Base-by-base conservation (phyloP, 371 early-diverging fungal genomes). In the Rhizomucor pusillus region DNA sequence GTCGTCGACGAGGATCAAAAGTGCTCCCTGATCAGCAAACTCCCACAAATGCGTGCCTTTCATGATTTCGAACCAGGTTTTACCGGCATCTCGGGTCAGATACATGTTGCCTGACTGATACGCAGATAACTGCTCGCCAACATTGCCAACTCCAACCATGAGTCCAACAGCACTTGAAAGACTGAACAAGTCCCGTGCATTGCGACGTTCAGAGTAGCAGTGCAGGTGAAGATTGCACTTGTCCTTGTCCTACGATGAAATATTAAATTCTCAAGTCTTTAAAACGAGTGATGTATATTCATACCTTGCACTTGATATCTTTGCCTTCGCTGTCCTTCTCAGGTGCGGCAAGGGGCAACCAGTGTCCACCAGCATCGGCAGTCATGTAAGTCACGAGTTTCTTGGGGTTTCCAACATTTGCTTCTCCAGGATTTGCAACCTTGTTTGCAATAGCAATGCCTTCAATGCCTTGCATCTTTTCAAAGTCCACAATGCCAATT, bases 61-160 rank as follows among this genome's bases (percentile, higher is more conserved):
- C 19, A 74, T 71, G 29, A 90, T 81, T 50, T 87, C 80, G 1
- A 36, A 60, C 92, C 93, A 93, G 0, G 84, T 77, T n/a, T 73
- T 75, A 20, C 94, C 94, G 36, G 87, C 94, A 60, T 93, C 88
- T 0, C 88, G 75, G 0, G 95, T 93, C 67, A 97, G 54, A 68
- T 82, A 97, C 50, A 91, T 90, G 66, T 92, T 82, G 20, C 90
- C 85, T 22, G 88, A 82, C 25, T 67, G 71, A 50, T 94, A 90
- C 6, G 65, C 72, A 0, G 61, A 58, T 13, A 98, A 69, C 7
- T 63, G 58, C 0, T 60, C 37, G 2, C 98, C 99, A 1, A 93
- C 92, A 60, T 91, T 97, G 23, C 97, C 98, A 3, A 96, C 91
- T 19, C 90, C 99, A 39, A 97, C 79, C 75, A 92, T 84, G 41